phyloP scores from a whole-genome alignment of 192 early-diverging fungal species.

The Linnemannia elongata region DNA sequence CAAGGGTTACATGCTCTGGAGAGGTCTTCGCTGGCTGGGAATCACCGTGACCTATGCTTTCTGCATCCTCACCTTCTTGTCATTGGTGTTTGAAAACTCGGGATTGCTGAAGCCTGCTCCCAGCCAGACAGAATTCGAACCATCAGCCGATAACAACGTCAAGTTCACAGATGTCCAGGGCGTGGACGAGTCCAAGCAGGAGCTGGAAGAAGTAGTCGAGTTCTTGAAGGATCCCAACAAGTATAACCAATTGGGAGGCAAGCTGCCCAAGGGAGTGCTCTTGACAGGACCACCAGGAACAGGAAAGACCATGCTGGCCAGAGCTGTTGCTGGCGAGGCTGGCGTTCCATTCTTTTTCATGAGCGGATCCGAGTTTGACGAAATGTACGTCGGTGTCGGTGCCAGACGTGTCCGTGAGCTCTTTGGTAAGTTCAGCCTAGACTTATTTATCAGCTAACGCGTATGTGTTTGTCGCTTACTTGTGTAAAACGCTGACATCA shows the following conservation, averaged over 20 bases:
- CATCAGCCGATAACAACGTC: slow-evolving; percentile 71
- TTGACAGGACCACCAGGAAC: slow-evolving; percentile 95
- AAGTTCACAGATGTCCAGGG: slow-evolving; percentile 97
- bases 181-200: slow-evolving; percentile 98
- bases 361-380: slow-evolving; percentile 98
- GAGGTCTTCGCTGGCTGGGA: slow-evolving; percentile 70
- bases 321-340: slow-evolving; percentile 98
- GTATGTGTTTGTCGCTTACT: too few relatives aligned
- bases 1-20: slow-evolving; percentile 70
- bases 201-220: slow-evolving; percentile 95
- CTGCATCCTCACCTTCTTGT: slow-evolving; percentile 78
- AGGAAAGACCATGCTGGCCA: slow-evolving; percentile 96
- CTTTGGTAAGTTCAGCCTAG: slow-evolving; percentile 66
- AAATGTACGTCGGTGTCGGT: slow-evolving; percentile 98
- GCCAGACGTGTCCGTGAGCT: slow-evolving; percentile 88
- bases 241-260: slow-evolving; percentile 94
- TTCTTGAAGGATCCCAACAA: slow-evolving; percentile 94
- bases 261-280: slow-evolving; percentile 93
- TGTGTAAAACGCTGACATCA: too few relatives aligned
- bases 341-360: slow-evolving; percentile 99
- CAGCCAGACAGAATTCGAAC: slow-evolving; percentile 71
- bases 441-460: not conserved
- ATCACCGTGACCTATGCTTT: slow-evolving; percentile 77
- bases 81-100: slow-evolving; percentile 78
- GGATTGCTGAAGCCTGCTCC: slow-evolving; percentile 74